Evolutionary conservation across 495 filamentous ascomycete genomes (phyloP).

Genomic region (Jackrogersella multiformis): DNA sequence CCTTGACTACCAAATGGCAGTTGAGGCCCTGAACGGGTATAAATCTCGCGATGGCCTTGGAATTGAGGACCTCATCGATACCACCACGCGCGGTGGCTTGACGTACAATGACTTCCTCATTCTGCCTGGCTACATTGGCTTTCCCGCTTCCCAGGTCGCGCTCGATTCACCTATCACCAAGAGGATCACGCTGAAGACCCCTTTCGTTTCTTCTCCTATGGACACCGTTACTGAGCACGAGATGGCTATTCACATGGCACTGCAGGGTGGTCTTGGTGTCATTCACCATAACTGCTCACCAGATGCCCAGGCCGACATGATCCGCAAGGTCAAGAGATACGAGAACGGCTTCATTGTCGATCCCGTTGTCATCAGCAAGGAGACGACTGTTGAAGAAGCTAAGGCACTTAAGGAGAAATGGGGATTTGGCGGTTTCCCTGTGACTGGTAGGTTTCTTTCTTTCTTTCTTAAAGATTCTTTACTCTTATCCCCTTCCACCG

Average conservation of each 20-base stretch:
- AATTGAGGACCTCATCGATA: conserved; percentile 83
- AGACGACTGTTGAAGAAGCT: conserved; percentile 88
- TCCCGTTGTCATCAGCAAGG: conserved; percentile 88
- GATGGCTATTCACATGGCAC: conserved; percentile 99
- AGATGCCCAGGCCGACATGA: conserved; percentile 97
- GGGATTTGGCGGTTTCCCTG: conserved; percentile 98
- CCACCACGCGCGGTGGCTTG: conserved; percentile 85
- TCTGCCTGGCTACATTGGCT: conserved; percentile 71
- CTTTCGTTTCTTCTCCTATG: conserved; percentile 97
- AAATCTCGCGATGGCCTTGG: conserved; percentile 81
- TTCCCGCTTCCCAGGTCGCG: conserved; percentile 87
- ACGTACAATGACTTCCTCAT: conserved; percentile 76
- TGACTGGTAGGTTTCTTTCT: conserved; percentile 81
- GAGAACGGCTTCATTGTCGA: conserved; percentile 99
- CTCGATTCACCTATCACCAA: conserved; percentile 94
- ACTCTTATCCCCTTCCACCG: conserved; percentile 23
- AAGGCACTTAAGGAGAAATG: conserved; percentile 95
- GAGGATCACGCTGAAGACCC: conserved; percentile 91
- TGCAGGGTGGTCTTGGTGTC: conserved; percentile 94
- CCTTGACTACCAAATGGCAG: conserved; percentile 68
- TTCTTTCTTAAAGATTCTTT: conserved; percentile 31
- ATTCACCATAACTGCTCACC: conserved; percentile 99
- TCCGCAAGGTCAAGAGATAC: conserved; percentile 97
- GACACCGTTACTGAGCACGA: conserved; percentile 99
- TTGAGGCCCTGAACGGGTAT: conserved; percentile 83